Conservation (phyloP, 2,329 filamentous ascomycete genomes). For the Cladosporium halotolerans region DNA sequence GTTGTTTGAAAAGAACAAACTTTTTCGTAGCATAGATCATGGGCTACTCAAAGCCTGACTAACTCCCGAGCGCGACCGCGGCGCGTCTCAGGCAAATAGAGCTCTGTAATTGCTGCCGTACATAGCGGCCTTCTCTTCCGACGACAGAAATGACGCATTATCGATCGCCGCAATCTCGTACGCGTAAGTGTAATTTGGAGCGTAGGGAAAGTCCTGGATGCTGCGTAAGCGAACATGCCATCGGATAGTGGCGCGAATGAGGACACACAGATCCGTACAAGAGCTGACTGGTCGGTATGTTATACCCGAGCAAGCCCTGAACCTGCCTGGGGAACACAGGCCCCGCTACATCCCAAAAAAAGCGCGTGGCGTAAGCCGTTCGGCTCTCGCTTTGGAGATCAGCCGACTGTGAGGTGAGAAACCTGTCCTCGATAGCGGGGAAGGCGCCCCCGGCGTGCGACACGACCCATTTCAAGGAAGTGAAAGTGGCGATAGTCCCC, state of each 20-base stretch:
- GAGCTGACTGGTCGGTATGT: constrained; percentile 27
- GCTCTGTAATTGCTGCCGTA: constrained; percentile 5
- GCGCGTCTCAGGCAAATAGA: not conserved
- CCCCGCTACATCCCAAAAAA: constrained; percentile 31
- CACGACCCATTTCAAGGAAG: constrained; percentile 41
- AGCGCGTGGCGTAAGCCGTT: constrained; percentile 1
- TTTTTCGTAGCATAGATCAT: too few species aligned
- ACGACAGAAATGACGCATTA: constrained; percentile 9
- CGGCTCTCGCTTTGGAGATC: constrained; percentile 24
- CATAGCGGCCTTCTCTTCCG: constrained; percentile 9
- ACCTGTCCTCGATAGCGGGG: constrained; percentile 36
- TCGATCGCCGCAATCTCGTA: constrained; percentile 10
- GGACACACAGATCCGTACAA: constrained; percentile 33
- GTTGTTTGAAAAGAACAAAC: too few species aligned
- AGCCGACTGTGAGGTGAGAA: constrained; percentile 29
- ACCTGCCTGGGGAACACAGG: constrained; percentile 33
- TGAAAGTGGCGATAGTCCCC: constrained; percentile 37
- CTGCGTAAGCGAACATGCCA: not conserved
- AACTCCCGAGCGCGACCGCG: too few species aligned
- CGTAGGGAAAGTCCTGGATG: constrained; percentile 14
- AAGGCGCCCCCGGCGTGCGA: constrained; percentile 41
- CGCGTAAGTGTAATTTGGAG: constrained; percentile 7
- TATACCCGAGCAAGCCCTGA: constrained; percentile 30
- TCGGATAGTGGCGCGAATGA: not conserved
- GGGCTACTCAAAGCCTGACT: too few species aligned